phyloP scores from a whole-genome alignment of 148 eudicot species.

The Amaranthus palmeri region DNA sequence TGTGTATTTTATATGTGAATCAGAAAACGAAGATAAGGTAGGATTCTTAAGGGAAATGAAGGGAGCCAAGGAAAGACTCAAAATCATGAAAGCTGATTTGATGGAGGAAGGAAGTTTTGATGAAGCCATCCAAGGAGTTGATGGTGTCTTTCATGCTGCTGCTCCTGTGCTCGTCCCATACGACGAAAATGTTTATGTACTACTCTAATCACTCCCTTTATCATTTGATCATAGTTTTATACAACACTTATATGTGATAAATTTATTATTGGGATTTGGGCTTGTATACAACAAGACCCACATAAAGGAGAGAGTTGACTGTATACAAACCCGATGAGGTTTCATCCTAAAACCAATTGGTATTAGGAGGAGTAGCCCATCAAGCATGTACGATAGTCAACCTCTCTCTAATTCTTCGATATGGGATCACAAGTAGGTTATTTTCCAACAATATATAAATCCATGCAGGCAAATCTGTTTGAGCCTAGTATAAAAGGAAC shows the following conservation, averaged over 20 bases:
- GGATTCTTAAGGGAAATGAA: conserved; percentile 61
- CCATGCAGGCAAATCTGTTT: conserved; percentile 59
- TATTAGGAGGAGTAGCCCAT: too few species aligned
- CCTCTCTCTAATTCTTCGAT: too few species aligned
- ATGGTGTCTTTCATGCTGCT: conserved; percentile 92
- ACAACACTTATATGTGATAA: background rate
- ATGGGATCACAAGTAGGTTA: too few species aligned
- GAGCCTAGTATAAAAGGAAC: conserved; percentile 80
- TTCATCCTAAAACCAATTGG: too few species aligned
- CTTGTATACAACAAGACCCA: too few species aligned
- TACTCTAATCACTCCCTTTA: background rate
- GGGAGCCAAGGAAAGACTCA: conserved; percentile 84
- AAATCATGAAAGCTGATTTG: conserved; percentile 74
- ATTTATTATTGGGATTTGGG: too few species aligned
- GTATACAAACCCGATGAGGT: too few species aligned
- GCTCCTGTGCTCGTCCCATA: conserved; percentile 73
- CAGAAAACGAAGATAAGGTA: conserved; percentile 69
- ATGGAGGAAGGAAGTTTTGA: conserved; percentile 84
- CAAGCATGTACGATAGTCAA: too few species aligned
- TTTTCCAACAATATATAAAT: background rate
- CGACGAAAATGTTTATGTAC: conserved; percentile 66
- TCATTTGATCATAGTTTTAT: background rate
- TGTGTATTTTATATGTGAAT: background rate
- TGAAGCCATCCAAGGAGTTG: conserved; percentile 62
- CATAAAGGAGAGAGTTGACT: too few species aligned